phyloP scores from a whole-genome alignment of 225 moss, liverwort and hornwort species.

The Lunularia cruciata region DNA sequence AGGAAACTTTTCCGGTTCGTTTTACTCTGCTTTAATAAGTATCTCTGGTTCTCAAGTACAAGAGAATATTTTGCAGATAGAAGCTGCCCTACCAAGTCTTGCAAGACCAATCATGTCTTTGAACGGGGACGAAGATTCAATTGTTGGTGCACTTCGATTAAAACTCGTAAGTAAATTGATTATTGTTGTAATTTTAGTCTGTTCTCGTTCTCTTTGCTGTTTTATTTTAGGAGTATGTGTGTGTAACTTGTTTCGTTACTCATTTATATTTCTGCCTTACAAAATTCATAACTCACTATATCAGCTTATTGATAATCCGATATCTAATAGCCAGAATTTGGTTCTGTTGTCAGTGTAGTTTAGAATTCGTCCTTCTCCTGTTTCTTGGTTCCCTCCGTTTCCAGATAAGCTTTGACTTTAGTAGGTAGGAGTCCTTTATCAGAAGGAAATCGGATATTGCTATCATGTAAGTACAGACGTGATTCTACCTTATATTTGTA shows the following conservation, averaged over 20 bases:
- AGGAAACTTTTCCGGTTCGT: neutral
- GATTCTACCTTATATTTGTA: too few species aligned
- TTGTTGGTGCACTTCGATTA: constrained; percentile 83
- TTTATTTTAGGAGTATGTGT: too few species aligned
- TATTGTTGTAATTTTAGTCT: too few species aligned
- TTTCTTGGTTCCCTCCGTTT: too few species aligned
- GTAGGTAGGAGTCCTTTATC: too few species aligned
- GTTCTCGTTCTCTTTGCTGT: neutral
- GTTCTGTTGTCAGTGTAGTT: too few species aligned
- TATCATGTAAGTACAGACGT: too few species aligned
- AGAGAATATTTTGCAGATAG: constrained; percentile 49
- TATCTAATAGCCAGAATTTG: too few species aligned
- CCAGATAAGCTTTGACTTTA: too few species aligned
- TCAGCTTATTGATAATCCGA: neutral
- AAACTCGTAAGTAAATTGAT: constrained; percentile 47
- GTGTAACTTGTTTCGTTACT: neutral
- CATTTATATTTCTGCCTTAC: neutral
- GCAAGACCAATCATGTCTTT: constrained; percentile 94
- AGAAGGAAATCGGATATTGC: too few species aligned
- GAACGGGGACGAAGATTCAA: constrained; percentile 90
- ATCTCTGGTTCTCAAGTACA: neutral
- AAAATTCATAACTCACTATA: neutral
- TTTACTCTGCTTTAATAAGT: too few species aligned
- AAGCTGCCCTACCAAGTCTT: constrained; percentile 83
- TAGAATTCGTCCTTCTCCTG: too few species aligned